Base-by-base conservation (phyloP, 2,329 filamentous ascomycete genomes). In the Iodosphaeria phyllophila region DNA sequence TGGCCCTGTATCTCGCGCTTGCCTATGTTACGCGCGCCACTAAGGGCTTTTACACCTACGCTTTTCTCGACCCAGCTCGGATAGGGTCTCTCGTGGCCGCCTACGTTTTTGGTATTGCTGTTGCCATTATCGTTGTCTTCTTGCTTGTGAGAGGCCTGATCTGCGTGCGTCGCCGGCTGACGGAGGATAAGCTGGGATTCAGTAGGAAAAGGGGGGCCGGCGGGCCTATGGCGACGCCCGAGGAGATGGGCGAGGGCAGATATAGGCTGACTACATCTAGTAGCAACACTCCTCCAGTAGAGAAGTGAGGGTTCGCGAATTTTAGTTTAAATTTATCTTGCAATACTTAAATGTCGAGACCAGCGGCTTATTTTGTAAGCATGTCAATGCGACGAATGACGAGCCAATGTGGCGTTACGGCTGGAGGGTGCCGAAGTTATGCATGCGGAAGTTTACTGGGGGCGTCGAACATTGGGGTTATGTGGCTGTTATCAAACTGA, bases 41-140 rank as follows among this genome's bases (percentile, higher is more conserved):
- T 0, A 58, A 82, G 44, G 65, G 65, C 3, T 79, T 74, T 43
- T 91, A 84, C 46, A 62, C 75, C 0, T 92, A 92, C 51, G 44
- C 40, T 29, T 92, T 92, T 50, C 61, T 92, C n/a, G 60, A 92
- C 43, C 59, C 69, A 2, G 28, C 24, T 10, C 40, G 44, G 11
- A 47, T 62, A 24, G 58, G 60, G 15, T 61, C 57, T 1, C 50
- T 56, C 5, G 68, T 83, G 4, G 64, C 68, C 1, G 75, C 54
- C 10, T 72, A 71, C 38, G 60, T 60, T 28, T 54, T 72, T 28
- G 55, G 53, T n/a, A 58, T 64, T 27, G 39, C 51, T 11, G 44
- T 45, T 3, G 56, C 44, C 5, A 50, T 52, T 18, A 28, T 52
- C 14, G 36, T 61, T 3, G 40, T 63, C 21, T 64, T 61, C 30